Conservation (phyloP, 1,139 yeast species). For the Debaryomyces nepalensis region DNA sequence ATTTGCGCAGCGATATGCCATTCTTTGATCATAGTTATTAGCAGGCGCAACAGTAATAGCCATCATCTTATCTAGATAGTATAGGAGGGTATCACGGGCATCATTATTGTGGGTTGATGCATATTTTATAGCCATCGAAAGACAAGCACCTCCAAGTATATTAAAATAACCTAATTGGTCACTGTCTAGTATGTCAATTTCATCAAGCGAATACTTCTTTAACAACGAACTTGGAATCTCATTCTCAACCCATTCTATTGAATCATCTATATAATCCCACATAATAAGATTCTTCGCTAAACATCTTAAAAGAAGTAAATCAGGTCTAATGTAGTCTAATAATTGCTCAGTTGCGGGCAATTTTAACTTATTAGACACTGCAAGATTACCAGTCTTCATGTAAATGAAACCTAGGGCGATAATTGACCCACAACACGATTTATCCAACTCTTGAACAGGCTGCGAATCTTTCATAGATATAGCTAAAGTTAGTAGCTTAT, state of each 20-base stretch:
- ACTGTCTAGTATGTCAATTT: conserved; percentile 49
- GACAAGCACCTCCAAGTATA: conserved; percentile 73
- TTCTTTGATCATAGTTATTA: conserved; percentile 59
- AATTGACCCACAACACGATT: conserved; percentile 80
- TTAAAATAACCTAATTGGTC: conserved; percentile 69
- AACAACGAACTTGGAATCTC: conserved; percentile 56
- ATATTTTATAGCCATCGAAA: conserved; percentile 74
- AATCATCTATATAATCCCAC: conserved; percentile 69
- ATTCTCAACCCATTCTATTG: conserved; percentile 62
- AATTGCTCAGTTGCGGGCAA: conserved; percentile 66
- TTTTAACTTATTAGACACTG: conserved; percentile 65
- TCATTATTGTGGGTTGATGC: conserved; percentile 68
- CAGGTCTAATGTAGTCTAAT: conserved; percentile 81
- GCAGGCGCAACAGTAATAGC: conserved; percentile 54
- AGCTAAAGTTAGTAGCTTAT: conserved; percentile 63
- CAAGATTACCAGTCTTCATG: conserved; percentile 64
- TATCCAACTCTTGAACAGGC: conserved; percentile 65
- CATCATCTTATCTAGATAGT: conserved; percentile 64
- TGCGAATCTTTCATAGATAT: conserved; percentile 71
- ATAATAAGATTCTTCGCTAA: conserved; percentile 71
- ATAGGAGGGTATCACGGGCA: conserved; percentile 64
- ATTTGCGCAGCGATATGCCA: conserved; percentile 60
- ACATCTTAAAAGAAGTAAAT: conserved; percentile 69
- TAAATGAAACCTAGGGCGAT: conserved; percentile 78
- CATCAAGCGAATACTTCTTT: conserved; percentile 29